These are phyloP conservation scores for Cercospora citrullina DNA, from an alignment of 2,329 filamentous ascomycete species.

Conservation along the genomic window DNA sequence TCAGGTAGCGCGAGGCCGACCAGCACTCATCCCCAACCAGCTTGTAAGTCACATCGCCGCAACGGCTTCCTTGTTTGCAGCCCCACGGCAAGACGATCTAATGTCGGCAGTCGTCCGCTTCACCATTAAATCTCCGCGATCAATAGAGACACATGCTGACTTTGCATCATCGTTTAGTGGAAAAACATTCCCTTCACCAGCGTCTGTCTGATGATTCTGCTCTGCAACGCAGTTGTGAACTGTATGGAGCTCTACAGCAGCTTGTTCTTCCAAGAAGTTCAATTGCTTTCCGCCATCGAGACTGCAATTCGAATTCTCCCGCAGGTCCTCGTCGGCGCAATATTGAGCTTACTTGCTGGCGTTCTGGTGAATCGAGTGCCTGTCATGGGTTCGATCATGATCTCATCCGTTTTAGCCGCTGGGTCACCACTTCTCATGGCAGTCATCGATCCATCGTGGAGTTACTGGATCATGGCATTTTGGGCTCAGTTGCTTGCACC, in stretches of 20 bases:
- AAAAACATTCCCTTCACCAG: conserved; percentile 56
- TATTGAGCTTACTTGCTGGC: conserved; percentile 39
- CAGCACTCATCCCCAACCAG: conserved; percentile 63
- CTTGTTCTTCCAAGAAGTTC: conserved; percentile 31
- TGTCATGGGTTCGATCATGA: conserved; percentile 20
- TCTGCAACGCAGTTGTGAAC: conserved; percentile 44
- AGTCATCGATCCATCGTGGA: conserved; percentile 48
- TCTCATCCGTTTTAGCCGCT: conserved; percentile 23
- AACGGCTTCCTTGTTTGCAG: background rate
- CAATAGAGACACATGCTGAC: background rate
- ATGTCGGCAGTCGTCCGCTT: background rate
- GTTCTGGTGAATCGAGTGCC: conserved; percentile 27
- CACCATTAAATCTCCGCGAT: background rate
- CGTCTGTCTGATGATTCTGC: conserved; percentile 51
- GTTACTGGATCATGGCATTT: conserved; percentile 47
- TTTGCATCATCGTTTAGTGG: conserved; percentile 45
- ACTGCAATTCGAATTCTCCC: conserved; percentile 46
- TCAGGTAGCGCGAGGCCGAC: conserved; percentile 48
- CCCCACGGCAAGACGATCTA: background rate
- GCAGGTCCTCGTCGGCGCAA: conserved; percentile 48
- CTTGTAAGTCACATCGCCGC: conserved; percentile 35
- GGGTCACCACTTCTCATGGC: conserved; percentile 51
- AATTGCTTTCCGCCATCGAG: conserved; percentile 24
- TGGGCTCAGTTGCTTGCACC: conserved; percentile 24
- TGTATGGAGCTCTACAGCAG: conserved; percentile 34